These are phyloP conservation scores for Houttuynia cordata DNA, from an alignment of 164 flowering plant species.

Conservation along the genomic window DNA sequence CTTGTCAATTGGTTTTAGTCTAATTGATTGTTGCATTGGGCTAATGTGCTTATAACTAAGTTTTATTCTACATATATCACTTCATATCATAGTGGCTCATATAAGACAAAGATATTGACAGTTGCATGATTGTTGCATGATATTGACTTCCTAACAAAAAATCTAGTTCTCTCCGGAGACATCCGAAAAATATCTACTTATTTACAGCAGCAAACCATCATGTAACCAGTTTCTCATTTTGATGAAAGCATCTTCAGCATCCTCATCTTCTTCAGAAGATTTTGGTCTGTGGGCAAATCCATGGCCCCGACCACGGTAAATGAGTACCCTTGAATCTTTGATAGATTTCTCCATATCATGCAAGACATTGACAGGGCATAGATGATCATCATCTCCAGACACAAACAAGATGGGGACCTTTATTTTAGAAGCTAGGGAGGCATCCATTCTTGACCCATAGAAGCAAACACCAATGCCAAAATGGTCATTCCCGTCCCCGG, in stretches of 20 bases:
- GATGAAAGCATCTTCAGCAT: constrained; percentile 68
- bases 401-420: constrained; percentile 59
- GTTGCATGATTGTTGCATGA: no score
- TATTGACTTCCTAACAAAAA: background rate
- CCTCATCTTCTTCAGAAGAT: constrained; percentile 68
- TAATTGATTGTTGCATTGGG: background rate
- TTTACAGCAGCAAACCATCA: constrained; percentile 26
- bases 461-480: constrained; percentile 62
- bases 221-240: constrained; percentile 65
- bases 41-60: background rate
- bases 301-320: constrained; percentile 72
- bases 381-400: constrained; percentile 61
- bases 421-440: constrained; percentile 30
- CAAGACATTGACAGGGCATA: constrained; percentile 36
- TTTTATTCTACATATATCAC: no score
- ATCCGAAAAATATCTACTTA: no score
- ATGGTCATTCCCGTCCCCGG: constrained; percentile 33
- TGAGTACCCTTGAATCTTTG: constrained; percentile 31
- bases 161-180: no score
- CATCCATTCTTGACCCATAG: constrained; percentile 64
- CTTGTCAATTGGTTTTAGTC: no score
- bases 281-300: constrained; percentile 76
- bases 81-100: background rate
- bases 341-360: constrained; percentile 33
- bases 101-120: background rate